Evolutionary conservation across 108 stramenopile genomes (phyloP).

Genomic region (Pseudonitzschia pungens): DNA sequence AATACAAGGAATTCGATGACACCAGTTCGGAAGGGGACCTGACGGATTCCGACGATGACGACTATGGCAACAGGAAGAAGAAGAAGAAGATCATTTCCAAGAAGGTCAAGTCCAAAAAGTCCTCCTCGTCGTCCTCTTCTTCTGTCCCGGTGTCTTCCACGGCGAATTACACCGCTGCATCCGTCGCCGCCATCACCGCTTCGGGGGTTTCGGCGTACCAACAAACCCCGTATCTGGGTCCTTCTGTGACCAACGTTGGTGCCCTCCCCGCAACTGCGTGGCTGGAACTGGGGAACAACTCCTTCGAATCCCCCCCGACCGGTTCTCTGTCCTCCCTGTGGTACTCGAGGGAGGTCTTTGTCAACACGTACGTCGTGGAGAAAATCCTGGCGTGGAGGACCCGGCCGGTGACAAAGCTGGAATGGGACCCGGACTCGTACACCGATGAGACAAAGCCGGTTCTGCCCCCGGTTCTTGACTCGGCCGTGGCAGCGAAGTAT

Average conservation of each 20-base stretch:
- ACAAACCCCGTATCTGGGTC: conserved; percentile 3
- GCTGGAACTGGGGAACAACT: conserved; percentile 11
- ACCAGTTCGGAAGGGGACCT: conserved; percentile 65
- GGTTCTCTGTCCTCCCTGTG: conserved; percentile 67
- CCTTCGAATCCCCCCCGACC: conserved; percentile 67
- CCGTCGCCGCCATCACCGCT: background rate
- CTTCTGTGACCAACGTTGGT: conserved; percentile 20
- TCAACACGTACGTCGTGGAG: conserved; percentile 78
- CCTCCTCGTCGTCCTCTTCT: background rate
- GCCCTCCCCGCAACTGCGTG: conserved; percentile 11
- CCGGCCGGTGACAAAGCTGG: conserved; percentile 47
- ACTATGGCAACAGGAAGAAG: conserved; percentile 14
- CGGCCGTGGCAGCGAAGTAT: conserved; percentile 48
- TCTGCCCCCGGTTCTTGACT: conserved; percentile 17
- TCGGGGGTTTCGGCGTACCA: background rate
- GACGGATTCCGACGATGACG: conserved; percentile 18
- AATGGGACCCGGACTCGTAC: conserved; percentile 33
- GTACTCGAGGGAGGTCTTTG: conserved; percentile 77
- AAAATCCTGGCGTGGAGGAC: conserved; percentile 82
- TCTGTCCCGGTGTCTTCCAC: background rate
- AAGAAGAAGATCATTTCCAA: background rate
- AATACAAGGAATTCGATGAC: conserved; percentile 56
- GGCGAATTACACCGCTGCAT: conserved; percentile 1
- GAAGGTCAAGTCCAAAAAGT: background rate
- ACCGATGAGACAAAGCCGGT: background rate